A percentile compares a stretch with the other conserved stretches of the same genome.
Conservation (phyloP, 768 basidiomycete genomes). For the Amyloporia xantha region DNA sequence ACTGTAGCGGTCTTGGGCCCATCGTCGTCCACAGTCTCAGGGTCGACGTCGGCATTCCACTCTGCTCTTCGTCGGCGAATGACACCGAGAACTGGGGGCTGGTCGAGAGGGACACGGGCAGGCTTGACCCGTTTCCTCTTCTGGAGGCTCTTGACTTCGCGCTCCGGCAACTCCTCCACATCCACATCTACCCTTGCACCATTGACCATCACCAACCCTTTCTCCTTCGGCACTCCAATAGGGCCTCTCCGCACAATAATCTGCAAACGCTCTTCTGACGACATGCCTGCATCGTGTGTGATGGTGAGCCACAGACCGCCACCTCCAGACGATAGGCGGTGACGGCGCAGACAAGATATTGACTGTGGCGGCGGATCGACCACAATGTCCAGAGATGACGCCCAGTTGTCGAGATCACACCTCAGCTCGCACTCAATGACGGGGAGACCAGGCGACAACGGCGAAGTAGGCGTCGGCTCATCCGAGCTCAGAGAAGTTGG, state of each 20-base stretch:
- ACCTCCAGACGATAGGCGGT: constrained; percentile 78
- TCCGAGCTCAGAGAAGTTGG: constrained; percentile 9
- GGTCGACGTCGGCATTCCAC: constrained; percentile 54
- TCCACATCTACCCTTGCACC: constrained; percentile 82
- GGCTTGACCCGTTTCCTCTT: constrained; percentile 87
- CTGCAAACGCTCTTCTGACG: constrained; percentile 69
- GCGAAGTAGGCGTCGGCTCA: constrained; percentile 9
- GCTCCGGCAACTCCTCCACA: constrained; percentile 79
- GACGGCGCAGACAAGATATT: constrained; percentile 78
- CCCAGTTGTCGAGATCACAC: constrained; percentile 91
- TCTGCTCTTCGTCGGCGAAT: constrained; percentile 66
- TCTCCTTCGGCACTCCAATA: constrained; percentile 55
- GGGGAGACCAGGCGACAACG: constrained; percentile 29
- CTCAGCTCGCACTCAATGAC: constrained; percentile 84
- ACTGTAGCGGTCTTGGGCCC: constrained; percentile 1
- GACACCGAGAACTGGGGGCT: constrained; percentile 74
- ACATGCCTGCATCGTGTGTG: constrained; percentile 75
- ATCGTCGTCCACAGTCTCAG: constrained; percentile 14
- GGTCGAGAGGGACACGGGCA: constrained; percentile 83
- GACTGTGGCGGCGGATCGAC: constrained; percentile 88
- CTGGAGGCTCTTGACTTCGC: constrained; percentile 75
- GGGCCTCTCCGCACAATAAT: constrained; percentile 72
- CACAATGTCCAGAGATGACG: constrained; percentile 74
- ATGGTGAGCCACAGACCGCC: constrained; percentile 94
- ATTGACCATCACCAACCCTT: constrained; percentile 82